These are phyloP conservation scores for Vitis amurensis DNA, from an alignment of 164 flowering plant species.

Conservation along the genomic window DNA sequence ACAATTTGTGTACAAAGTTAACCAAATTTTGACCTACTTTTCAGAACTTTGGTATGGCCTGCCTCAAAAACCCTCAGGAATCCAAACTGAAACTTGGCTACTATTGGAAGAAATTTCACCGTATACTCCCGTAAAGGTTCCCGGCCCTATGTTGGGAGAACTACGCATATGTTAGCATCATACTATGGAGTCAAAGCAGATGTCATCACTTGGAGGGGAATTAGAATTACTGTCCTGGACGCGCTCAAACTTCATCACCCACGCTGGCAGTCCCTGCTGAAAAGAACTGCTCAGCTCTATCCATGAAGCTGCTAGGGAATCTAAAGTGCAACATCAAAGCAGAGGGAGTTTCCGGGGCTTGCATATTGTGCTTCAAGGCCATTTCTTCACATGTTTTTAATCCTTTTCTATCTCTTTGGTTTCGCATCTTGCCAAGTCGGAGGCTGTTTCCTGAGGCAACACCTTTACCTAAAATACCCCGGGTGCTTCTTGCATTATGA, in stretches of 20 bases:
- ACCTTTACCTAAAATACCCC: conserved; percentile 39
- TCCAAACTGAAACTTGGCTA: not conserved
- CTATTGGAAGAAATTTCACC: not conserved
- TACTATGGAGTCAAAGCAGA: too few relatives aligned
- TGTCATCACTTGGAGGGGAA: too few relatives aligned
- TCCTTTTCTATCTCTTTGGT: conserved; percentile 52
- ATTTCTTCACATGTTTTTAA: conserved; percentile 51
- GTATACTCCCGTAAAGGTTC: too few relatives aligned
- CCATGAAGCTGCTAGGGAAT: conserved; percentile 69
- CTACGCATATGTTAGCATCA: too few relatives aligned
- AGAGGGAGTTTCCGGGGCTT: conserved; percentile 34
- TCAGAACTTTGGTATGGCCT: not conserved
- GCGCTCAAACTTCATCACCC: conserved; percentile 11
- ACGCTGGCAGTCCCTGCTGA: conserved; percentile 30
- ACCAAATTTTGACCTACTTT: too few relatives aligned
- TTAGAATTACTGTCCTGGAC: not conserved
- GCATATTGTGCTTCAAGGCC: conserved; percentile 34
- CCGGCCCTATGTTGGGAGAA: too few relatives aligned
- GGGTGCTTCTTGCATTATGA: conserved; percentile 24
- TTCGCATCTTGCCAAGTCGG: conserved; percentile 48
- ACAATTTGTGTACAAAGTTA: too few relatives aligned
- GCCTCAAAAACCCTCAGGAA: not conserved
- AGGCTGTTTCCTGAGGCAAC: conserved; percentile 26
- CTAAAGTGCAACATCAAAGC: conserved; percentile 61
- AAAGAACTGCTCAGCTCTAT: conserved; percentile 73